These are phyloP conservation scores for Aspergillus baeticus DNA, from an alignment of 495 filamentous ascomycete genomes.

Conservation along the genomic window DNA sequence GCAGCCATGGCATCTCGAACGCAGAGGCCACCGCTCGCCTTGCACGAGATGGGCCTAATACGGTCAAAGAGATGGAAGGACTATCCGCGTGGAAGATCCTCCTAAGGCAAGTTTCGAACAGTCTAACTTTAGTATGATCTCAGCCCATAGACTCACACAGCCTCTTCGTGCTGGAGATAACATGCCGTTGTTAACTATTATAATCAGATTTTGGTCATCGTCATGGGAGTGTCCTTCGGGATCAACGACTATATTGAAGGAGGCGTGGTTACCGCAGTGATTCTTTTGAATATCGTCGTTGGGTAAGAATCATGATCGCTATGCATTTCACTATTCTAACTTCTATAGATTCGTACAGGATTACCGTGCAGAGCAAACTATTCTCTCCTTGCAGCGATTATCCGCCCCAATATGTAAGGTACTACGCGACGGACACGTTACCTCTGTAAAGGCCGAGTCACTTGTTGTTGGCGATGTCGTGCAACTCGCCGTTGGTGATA, in stretches of 20 bases:
- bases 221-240: constrained; percentile 80
- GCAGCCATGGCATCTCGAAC: constrained; percentile 54
- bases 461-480: constrained; percentile 82
- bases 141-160: not conserved
- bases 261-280: constrained; percentile 77
- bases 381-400: constrained; percentile 74
- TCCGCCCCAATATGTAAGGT: constrained; percentile 78
- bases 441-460: constrained; percentile 65
- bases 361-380: constrained; percentile 81
- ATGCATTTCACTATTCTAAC: not conserved
- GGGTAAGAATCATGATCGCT: constrained; percentile 39
- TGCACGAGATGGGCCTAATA: constrained; percentile 58
- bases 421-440: constrained; percentile 66
- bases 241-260: constrained; percentile 82
- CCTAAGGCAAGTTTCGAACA: constrained; percentile 61
- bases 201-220: constrained; percentile 71
- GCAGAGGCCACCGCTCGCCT: constrained; percentile 54
- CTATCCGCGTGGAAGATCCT: constrained; percentile 58
- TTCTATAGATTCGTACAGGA: constrained; percentile 66
- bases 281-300: constrained; percentile 74
- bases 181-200: constrained; percentile 8
- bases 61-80: constrained; percentile 54
- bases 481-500: constrained; percentile 66
- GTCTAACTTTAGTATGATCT: constrained; percentile 55
- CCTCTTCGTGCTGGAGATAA: constrained; percentile 8